Evolutionary conservation across 2,329 filamentous ascomycete genomes (phyloP), one percentile per base, ranked within the genome.

Genomic region (Fusarium duplospermum): DNA sequence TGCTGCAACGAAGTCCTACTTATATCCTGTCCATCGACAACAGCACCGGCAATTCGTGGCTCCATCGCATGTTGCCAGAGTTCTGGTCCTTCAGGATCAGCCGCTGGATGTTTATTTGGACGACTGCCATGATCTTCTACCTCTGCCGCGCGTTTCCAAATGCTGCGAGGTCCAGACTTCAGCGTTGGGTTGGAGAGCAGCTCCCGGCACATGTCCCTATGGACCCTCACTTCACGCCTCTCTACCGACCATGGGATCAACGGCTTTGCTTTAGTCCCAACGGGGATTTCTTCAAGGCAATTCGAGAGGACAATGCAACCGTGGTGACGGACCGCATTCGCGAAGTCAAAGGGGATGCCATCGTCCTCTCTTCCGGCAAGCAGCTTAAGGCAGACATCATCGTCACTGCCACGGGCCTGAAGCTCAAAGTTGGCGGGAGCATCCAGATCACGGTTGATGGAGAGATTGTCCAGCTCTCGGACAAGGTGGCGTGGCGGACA

Each of bases 1-100:
- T 93, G 89, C 83, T 94, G 3, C 92, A 94, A 80, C 87, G 92
- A 22, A 91, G 88, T 54, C 92, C 92, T 0, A 85, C 84, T 2
- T 93, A 92, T 77, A 85, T 92, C 59, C 76, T 89, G 27, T 82
- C 86, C 1, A 71, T 89, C 1, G 85, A 88, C 0, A 79, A 82
- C 82, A 3, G 72, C 76, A 3, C 88, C 85, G 70, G 89, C 89
- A 2, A 76, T 24, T 45, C 40, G 40, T 45, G 40, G 40, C 8
- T 45, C 14, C 40, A 45, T 45, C 40, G 40, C 20, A 45, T 45
- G 40, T 14, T 45, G 6, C 40, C 40, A 74, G 2, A 33, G 11
- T 5, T 22, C 3, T 16, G 20, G 54, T 35, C 35, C 8, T 16
- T 36, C 14, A 18, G 18, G 33, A 8, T 58, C 9, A 16, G 24